phyloP scores from a whole-genome alignment of 805 yeast species.

The Candida berthetii region DNA sequence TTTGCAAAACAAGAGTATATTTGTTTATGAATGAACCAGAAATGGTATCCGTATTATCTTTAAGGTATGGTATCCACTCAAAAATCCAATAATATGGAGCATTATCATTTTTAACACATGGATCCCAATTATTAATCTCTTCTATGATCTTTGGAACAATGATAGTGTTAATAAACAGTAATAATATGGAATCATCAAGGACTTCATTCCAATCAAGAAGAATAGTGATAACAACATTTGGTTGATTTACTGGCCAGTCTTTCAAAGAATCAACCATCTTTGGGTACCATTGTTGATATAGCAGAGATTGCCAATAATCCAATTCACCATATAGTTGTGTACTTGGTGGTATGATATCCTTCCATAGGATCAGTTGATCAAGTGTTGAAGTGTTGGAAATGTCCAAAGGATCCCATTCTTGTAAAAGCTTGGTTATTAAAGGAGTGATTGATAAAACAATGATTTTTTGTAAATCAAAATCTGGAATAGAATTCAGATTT shows the following conservation, averaged over 20 bases:
- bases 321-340: constrained; percentile 7
- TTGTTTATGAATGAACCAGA: constrained; percentile 16
- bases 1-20: constrained; percentile 12
- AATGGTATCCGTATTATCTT: constrained; percentile 9
- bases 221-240: constrained; percentile 31
- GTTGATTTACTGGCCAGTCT: constrained; percentile 32
- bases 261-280: constrained; percentile 21
- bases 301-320: constrained; percentile 27
- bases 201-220: constrained; percentile 35
- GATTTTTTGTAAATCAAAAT: constrained; percentile 8
- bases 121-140: constrained; percentile 31
- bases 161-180: constrained; percentile 21
- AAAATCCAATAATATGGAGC: constrained; percentile 26
- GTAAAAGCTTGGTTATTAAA: constrained; percentile 11
- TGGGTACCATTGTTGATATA: constrained; percentile 29
- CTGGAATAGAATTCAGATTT: neutral
- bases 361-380: constrained; percentile 24
- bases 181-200: constrained; percentile 22
- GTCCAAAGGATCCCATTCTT: constrained; percentile 31
- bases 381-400: constrained; percentile 23
- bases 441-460: constrained; percentile 18
- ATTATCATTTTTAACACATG: neutral
- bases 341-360: constrained; percentile 6
- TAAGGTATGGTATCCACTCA: constrained; percentile 31
- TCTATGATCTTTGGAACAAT: constrained; percentile 31